Percentiles rank a stretch among this genome's conserved stretches.
phyloP scores from a whole-genome alignment of 225 moss, liverwort and hornwort genomes.

The Pseudoscleropodium purum region DNA sequence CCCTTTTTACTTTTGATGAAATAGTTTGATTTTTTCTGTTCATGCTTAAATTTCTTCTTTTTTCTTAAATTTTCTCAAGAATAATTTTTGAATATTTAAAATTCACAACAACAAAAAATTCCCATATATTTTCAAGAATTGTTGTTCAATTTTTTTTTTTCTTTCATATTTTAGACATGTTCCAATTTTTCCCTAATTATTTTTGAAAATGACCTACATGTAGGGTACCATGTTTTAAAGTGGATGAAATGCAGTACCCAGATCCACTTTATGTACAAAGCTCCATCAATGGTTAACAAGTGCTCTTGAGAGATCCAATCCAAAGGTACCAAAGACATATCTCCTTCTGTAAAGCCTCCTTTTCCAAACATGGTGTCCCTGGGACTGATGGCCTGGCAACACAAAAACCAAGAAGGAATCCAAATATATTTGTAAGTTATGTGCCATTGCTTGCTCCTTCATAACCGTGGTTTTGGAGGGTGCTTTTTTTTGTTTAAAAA shows the following conservation, averaged over 20 bases:
- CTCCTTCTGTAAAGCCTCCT: background rate
- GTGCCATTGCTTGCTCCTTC: background rate
- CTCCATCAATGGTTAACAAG: background rate
- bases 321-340: background rate
- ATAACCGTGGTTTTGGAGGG: fast-evolving
- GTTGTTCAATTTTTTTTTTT: too few species aligned
- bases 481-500: too few species aligned
- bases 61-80: too few species aligned
- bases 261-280: background rate
- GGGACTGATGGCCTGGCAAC: background rate
- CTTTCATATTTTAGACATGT: too few species aligned
- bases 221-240: background rate
- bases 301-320: background rate
- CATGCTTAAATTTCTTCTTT: too few species aligned
- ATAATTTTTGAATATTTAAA: too few species aligned
- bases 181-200: too few species aligned
- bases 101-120: too few species aligned
- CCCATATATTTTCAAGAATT: too few species aligned
- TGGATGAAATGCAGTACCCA: background rate
- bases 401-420: background rate
- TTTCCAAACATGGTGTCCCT: background rate
- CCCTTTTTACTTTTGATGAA: too few species aligned
- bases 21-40: too few species aligned
- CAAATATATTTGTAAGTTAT: background rate
- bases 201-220: too few species aligned